Conservation (phyloP, 1,284 basidiomycete species). For the Phenoliferia sp. region DNA sequence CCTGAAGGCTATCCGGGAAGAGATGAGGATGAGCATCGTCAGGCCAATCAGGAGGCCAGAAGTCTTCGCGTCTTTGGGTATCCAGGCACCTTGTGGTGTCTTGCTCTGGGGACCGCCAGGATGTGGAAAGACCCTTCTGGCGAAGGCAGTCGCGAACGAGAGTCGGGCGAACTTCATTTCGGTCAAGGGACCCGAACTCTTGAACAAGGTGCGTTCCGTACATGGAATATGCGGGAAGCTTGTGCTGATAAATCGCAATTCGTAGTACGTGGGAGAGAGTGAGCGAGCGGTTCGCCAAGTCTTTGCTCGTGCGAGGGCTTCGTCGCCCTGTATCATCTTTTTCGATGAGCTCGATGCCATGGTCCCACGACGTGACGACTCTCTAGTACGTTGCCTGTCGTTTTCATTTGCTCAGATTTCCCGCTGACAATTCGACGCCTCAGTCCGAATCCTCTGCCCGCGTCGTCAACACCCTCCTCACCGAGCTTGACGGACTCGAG, state of each 20-base stretch:
- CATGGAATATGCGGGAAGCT: background rate
- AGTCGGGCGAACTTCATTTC: conserved; percentile 92
- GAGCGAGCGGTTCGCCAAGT: conserved; percentile 92
- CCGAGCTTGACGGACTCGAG: conserved; percentile 92
- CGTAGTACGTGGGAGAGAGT: conserved; percentile 92
- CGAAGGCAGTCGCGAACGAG: conserved; percentile 96
- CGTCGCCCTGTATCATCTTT: conserved; percentile 84
- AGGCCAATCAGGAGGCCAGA: conserved; percentile 89
- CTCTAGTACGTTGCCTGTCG: conserved; percentile 56
- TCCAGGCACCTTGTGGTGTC: conserved; percentile 82
- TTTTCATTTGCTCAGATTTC: background rate
- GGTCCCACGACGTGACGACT: conserved; percentile 88
- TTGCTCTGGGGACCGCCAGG: conserved; percentile 98
- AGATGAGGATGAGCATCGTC: conserved; percentile 94
- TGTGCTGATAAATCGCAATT: background rate
- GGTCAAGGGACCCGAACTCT: conserved; percentile 90
- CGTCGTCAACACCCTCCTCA: conserved; percentile 95
- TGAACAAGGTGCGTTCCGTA: conserved; percentile 71
- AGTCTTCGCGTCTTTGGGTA: conserved; percentile 79
- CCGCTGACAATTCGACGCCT: background rate
- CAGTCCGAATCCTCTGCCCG: conserved; percentile 92
- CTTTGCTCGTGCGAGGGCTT: conserved; percentile 80
- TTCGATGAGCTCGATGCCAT: conserved; percentile 96
- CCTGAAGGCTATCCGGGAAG: conserved; percentile 74
- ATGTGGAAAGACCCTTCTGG: conserved; percentile 91